Evolutionary conservation across 331 rosid species (phyloP).

Genomic region (Quercus lobata): DNA sequence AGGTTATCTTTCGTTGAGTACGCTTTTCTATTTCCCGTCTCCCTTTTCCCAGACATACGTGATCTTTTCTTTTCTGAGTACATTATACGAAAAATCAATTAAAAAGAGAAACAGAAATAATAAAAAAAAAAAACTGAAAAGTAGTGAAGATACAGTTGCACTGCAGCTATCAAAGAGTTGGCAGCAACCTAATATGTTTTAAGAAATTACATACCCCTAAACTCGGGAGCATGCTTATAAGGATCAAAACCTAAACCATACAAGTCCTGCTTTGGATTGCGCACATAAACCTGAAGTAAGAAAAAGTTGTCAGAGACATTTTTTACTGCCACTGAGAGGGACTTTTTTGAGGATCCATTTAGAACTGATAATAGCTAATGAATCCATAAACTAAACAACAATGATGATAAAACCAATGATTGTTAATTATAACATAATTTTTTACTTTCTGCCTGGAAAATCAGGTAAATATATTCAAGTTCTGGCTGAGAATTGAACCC

Average conservation of each 20-base stretch:
- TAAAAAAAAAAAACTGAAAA: background rate
- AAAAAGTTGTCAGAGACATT: constrained; percentile 17
- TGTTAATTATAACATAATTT: no score
- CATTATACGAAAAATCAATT: background rate
- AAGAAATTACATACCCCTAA: constrained; percentile 65
- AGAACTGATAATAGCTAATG: constrained; percentile 5
- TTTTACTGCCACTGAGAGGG: background rate
- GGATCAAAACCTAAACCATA: constrained; percentile 99
- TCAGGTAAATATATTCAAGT: no score
- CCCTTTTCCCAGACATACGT: constrained; percentile 46
- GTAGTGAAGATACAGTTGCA: background rate
- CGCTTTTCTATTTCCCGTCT: constrained; percentile 40
- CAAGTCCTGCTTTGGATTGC: constrained; percentile 83
- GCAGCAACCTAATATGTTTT: background rate
- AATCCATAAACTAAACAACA: constrained; percentile 1
- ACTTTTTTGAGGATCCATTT: background rate
- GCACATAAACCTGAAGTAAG: constrained; percentile 60
- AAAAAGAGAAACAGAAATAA: background rate
- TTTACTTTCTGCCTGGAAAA: no score
- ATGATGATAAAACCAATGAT: no score
- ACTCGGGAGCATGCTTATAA: constrained; percentile 95
- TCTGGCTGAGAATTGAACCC: no score
- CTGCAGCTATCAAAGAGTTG: background rate
- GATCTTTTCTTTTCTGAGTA: constrained; percentile 72
- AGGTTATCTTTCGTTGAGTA: constrained; percentile 47